Conservation (phyloP, 2,329 filamentous ascomycete genomes). For the Trichoderma cornu-damae region DNA sequence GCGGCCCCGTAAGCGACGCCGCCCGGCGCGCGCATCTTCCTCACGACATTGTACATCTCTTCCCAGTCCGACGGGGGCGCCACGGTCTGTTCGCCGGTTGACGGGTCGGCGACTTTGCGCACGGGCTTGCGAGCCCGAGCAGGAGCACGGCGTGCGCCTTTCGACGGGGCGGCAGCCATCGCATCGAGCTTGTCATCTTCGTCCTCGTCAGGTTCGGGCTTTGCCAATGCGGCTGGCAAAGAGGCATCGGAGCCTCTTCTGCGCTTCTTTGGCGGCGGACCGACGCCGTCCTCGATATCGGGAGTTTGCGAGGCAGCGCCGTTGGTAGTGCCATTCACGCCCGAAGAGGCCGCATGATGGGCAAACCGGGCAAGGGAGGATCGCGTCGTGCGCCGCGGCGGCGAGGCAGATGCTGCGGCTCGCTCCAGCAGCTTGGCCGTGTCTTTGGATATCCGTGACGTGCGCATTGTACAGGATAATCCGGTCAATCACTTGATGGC, state of each 20-base stretch:
- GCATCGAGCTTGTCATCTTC: slow-evolving; percentile 20
- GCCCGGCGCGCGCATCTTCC: slow-evolving; percentile 63
- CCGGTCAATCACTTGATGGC: neutral
- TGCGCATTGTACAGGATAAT: slow-evolving; percentile 42
- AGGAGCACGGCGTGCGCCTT: slow-evolving; percentile 23
- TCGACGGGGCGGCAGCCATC: slow-evolving; percentile 26
- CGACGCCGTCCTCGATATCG: slow-evolving; percentile 56
- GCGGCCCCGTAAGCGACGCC: slow-evolving; percentile 65
- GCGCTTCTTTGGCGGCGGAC: slow-evolving; percentile 31
- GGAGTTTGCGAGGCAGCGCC: slow-evolving; percentile 12
- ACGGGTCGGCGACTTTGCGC: slow-evolving; percentile 38
- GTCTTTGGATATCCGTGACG: slow-evolving; percentile 54
- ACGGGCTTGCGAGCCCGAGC: slow-evolving; percentile 42
- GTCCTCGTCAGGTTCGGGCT: slow-evolving; percentile 37
- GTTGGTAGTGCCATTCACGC: neutral
- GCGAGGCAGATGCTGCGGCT: slow-evolving; percentile 25
- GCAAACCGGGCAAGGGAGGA: slow-evolving; percentile 45
- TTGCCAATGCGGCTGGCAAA: slow-evolving; percentile 28
- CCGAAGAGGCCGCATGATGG: slow-evolving; percentile 29
- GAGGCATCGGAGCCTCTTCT: slow-evolving; percentile 25
- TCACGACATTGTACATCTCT: slow-evolving; percentile 69
- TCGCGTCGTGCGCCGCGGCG: slow-evolving; percentile 45
- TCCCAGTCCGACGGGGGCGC: slow-evolving; percentile 77
- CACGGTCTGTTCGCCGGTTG: slow-evolving; percentile 37
- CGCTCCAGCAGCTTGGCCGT: slow-evolving; percentile 51